Conservation (phyloP, 345 rosid species). For the Salix suchowensis region DNA sequence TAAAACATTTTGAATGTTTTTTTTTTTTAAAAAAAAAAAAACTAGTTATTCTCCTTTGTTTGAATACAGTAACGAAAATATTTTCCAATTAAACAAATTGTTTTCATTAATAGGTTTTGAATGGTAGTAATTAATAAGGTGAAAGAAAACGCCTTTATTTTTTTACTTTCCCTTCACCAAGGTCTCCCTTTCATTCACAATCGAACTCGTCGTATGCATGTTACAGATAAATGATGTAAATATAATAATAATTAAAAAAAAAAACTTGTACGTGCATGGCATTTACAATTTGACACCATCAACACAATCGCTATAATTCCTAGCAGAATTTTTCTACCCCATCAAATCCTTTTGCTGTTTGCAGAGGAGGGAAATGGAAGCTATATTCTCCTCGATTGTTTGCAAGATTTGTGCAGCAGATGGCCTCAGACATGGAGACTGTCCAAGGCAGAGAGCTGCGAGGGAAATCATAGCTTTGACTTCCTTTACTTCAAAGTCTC, state of each 20-base stretch:
- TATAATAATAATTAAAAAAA: neutral
- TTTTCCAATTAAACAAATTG: no score
- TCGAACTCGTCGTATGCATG: neutral
- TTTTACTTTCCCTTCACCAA: neutral
- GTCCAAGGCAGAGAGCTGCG: slow-evolving; percentile 48
- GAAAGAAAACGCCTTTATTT: neutral
- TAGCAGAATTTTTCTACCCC: neutral
- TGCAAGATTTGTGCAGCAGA: slow-evolving; percentile 48
- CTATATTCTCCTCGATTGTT: slow-evolving; percentile 32
- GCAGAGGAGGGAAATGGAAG: slow-evolving; percentile 28
- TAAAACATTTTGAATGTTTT: no score
- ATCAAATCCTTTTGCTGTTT: slow-evolving; percentile 5
- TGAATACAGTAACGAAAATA: no score
- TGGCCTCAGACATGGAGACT: slow-evolving; percentile 53
- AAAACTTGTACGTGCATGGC: neutral
- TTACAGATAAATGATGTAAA: neutral
- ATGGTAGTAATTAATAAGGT: no score
- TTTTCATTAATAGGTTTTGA: no score
- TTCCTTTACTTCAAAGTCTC: slow-evolving; percentile 48
- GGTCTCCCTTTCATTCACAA: neutral
- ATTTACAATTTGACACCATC: neutral
- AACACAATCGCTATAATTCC: neutral
- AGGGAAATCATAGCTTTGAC: slow-evolving; percentile 46
- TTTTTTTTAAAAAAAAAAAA: no score
- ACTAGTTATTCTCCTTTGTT: no score